Conservation (phyloP, 1,139 yeast genomes). For the Maudiozyma humilis region DNA sequence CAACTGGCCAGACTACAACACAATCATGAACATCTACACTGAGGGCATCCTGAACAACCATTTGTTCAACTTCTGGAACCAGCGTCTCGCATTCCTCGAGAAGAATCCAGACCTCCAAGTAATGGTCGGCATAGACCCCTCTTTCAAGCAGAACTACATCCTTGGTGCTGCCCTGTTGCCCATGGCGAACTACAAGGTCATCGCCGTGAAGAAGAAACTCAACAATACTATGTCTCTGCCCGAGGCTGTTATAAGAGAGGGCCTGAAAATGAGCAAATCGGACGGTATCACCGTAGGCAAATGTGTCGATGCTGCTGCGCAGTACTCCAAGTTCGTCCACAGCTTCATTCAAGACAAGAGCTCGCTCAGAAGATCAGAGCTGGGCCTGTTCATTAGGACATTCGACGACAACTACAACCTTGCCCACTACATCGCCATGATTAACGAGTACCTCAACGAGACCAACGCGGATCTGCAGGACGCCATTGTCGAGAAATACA, state of each 20-base stretch:
- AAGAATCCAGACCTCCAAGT: slow-evolving; percentile 8
- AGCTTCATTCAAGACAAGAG: slow-evolving; percentile 8
- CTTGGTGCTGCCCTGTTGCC: slow-evolving; percentile 22
- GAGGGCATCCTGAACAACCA: slow-evolving; percentile 17
- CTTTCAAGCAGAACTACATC: slow-evolving; percentile 19
- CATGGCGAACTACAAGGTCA: slow-evolving; percentile 16
- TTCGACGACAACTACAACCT: slow-evolving; percentile 48
- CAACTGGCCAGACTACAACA: slow-evolving; percentile 9
- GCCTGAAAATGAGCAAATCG: slow-evolving; percentile 55
- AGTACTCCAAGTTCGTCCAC: slow-evolving; percentile 27
- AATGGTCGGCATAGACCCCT: slow-evolving; percentile 6
- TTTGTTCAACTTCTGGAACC: slow-evolving; percentile 11
- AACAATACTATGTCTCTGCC: slow-evolving; percentile 21
- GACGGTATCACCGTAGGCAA: slow-evolving; percentile 47
- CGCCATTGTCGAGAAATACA: slow-evolving; percentile 30
- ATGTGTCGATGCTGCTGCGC: slow-evolving; percentile 30
- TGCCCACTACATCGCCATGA: slow-evolving; percentile 30
- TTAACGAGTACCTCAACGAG: slow-evolving; percentile 15
- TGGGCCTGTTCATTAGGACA: slow-evolving; percentile 53
- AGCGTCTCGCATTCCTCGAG: slow-evolving; percentile 10
- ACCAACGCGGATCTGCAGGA: slow-evolving; percentile 7
- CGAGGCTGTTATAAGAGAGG: slow-evolving; percentile 50
- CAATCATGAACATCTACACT: slow-evolving; percentile 12
- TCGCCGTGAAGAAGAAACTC: slow-evolving; percentile 22
- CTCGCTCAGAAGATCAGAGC: slow-evolving; percentile 40